Conservation (phyloP, 352 stramenopile species). For the Nothophytophthora sp. region DNA sequence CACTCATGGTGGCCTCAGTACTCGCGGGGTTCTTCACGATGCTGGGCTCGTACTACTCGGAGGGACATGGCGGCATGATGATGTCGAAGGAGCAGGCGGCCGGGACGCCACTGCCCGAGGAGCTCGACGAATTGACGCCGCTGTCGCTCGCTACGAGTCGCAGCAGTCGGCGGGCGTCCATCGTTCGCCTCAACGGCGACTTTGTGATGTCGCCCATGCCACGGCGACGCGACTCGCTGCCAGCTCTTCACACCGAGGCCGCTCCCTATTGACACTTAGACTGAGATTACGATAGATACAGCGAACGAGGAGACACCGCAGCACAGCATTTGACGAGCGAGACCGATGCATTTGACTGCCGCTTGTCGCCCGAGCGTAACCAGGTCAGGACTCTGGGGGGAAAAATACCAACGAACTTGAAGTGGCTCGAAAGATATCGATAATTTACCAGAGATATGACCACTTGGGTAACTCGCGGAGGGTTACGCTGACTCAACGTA, state of each 20-base stretch:
- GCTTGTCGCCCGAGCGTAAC: conserved; percentile 5
- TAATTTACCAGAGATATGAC: no score
- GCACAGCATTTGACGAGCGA: no score
- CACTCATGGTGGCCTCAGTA: conserved; percentile 59
- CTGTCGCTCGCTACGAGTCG: no score
- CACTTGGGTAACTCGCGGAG: no score
- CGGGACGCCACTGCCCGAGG: conserved; percentile 38
- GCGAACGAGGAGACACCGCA: no score
- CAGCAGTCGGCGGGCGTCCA: conserved; percentile 12
- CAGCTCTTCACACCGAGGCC: background rate
- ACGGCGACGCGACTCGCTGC: conserved; percentile 12
- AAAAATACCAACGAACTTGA: no score
- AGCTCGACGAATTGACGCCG: conserved; percentile 3
- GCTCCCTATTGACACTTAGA: background rate
- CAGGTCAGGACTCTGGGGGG: no score
- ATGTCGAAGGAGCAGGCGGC: conserved; percentile 32
- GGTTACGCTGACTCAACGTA: no score
- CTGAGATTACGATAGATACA: conserved; percentile 1
- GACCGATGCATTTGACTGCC: no score
- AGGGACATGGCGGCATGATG: conserved; percentile 20
- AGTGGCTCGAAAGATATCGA: no score
- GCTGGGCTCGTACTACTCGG: conserved; percentile 59
- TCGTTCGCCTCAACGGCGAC: conserved; percentile 6
- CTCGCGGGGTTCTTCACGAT: conserved; percentile 60
- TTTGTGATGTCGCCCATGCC: conserved; percentile 9